Evolutionary conservation across 75 land plant genomes (phyloP).

Genomic region (Isoetes taiwanensis): DNA sequence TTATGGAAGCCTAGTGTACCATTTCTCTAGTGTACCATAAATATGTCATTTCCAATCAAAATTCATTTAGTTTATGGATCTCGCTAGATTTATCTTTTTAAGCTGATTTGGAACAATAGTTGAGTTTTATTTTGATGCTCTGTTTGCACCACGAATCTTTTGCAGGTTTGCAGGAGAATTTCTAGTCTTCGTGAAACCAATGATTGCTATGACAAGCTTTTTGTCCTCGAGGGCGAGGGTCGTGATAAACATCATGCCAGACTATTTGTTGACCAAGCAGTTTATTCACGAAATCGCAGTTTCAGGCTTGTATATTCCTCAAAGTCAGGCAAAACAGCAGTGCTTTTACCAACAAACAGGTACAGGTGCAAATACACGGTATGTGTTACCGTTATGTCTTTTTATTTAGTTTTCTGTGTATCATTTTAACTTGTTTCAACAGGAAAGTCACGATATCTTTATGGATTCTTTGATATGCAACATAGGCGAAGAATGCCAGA

Average conservation of each 20-base stretch:
- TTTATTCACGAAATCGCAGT: constrained; percentile 91
- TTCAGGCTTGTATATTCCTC: constrained; percentile 83
- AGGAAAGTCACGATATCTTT: constrained; percentile 64
- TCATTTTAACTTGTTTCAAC: constrained; percentile 9
- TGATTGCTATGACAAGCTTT: constrained; percentile 29
- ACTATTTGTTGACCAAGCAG: constrained; percentile 76
- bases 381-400: constrained; percentile 6
- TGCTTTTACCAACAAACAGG: constrained; percentile 74
- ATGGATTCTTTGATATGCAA: constrained; percentile 87
- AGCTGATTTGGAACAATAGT: too few species aligned
- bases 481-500: constrained; percentile 51
- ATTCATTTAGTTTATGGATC: too few species aligned
- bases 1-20: too few species aligned
- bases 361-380: constrained; percentile 71
- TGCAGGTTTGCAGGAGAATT: constrained; percentile 61
- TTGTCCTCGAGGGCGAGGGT: constrained; percentile 46
- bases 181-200: constrained; percentile 23
- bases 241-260: constrained; percentile 17
- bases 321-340: constrained; percentile 81
- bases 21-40: too few species aligned
- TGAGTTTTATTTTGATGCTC: too few species aligned
- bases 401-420: not conserved
- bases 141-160: not conserved
- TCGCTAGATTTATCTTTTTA: too few species aligned
- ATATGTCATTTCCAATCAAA: too few species aligned